Evolutionary conservation across 768 basidiomycete species (phyloP).

Genomic region (Fomitopsis pulvina): DNA sequence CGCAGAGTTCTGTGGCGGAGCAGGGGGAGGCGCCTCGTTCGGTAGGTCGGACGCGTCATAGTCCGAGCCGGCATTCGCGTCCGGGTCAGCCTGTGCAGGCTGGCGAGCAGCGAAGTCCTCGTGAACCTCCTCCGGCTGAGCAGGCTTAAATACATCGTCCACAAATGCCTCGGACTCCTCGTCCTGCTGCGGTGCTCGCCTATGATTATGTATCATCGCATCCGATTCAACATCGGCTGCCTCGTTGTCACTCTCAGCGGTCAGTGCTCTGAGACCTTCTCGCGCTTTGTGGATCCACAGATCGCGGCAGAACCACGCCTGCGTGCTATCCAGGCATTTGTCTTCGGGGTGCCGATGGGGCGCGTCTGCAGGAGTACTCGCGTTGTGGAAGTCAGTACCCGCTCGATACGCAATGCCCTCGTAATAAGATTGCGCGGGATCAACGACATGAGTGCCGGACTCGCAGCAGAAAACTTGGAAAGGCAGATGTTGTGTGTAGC

Average conservation of each 20-base stretch:
- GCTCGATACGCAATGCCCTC: constrained; percentile 81
- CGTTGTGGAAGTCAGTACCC: constrained; percentile 76
- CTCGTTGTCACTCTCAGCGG: constrained; percentile 23
- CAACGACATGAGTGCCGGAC: constrained; percentile 94
- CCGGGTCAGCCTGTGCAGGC: constrained; percentile 42
- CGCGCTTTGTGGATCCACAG: constrained; percentile 88
- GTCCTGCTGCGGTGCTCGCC: constrained; percentile 7
- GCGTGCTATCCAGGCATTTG: constrained; percentile 89
- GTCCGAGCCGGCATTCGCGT: constrained; percentile 82
- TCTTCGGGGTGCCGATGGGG: constrained; percentile 67
- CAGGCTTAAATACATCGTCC: neutral
- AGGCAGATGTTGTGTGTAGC: constrained; percentile 88
- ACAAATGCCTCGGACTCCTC: neutral
- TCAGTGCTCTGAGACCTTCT: constrained; percentile 61
- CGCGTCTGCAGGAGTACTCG: constrained; percentile 52
- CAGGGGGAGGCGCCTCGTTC: constrained; percentile 29
- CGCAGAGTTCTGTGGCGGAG: constrained; percentile 19
- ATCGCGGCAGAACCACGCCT: constrained; percentile 98
- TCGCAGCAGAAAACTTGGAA: constrained; percentile 99
- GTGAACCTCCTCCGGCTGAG: neutral
- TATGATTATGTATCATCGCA: neutral
- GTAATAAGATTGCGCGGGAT: constrained; percentile 95
- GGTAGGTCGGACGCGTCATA: constrained; percentile 59
- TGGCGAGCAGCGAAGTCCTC: constrained; percentile 24
- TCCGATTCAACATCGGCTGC: constrained; percentile 4